Percentiles rank a stretch among this genome's conserved stretches.
Evolutionary conservation across 1,284 basidiomycete species (phyloP).

Genomic region (Tilletia horrida): DNA sequence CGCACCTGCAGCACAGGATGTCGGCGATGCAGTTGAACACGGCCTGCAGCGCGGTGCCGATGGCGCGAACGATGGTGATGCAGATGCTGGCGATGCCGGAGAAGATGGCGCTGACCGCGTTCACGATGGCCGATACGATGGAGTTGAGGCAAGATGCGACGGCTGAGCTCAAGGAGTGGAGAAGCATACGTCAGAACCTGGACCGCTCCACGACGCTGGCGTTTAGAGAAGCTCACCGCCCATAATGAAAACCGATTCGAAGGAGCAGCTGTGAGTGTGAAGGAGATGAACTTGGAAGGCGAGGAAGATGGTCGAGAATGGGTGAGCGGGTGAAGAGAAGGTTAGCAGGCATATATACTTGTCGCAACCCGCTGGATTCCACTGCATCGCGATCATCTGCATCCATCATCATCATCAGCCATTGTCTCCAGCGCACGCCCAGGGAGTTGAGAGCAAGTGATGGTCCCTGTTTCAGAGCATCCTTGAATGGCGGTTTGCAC

Average conservation of each 20-base stretch:
- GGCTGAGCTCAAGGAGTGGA: conserved; percentile 16
- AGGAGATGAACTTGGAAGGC: background rate
- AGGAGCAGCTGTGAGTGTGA: background rate
- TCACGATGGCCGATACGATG: conserved; percentile 39
- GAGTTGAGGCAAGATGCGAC: conserved; percentile 38
- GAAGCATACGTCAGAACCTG: background rate
- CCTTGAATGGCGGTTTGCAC: too few relatives aligned
- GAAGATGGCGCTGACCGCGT: conserved; percentile 35
- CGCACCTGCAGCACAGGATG: conserved; percentile 41
- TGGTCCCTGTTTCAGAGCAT: too few relatives aligned
- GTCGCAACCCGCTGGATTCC: background rate
- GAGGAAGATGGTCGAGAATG: background rate
- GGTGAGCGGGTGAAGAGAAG: background rate
- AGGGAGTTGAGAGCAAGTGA: too few relatives aligned
- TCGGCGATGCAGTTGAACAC: conserved; percentile 45
- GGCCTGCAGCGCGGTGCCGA: conserved; percentile 27
- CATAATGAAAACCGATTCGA: background rate
- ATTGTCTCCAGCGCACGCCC: too few relatives aligned
- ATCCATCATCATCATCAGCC: too few relatives aligned
- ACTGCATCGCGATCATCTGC: too few relatives aligned
- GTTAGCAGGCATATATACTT: too few relatives aligned
- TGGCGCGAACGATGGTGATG: conserved; percentile 32
- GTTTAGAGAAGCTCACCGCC: background rate
- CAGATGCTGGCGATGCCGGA: conserved; percentile 28
- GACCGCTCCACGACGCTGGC: background rate